A percentile compares a stretch with the other conserved stretches of the same genome.
Conservation (phyloP, 2,329 filamentous ascomycete species). For the Claviceps citrina region DNA sequence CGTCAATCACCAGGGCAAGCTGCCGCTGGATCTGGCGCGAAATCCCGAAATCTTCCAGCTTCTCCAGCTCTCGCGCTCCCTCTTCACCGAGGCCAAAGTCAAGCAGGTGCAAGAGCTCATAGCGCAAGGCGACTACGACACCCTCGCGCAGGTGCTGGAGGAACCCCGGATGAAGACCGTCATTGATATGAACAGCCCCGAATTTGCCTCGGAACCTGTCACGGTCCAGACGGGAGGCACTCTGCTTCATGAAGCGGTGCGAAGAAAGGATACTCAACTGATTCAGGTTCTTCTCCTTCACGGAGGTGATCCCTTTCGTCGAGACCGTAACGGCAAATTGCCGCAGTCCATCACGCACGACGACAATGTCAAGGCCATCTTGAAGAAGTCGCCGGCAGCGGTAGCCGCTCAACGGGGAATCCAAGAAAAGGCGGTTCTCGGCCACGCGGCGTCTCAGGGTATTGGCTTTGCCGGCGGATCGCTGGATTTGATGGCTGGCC, state of each 20-base stretch:
- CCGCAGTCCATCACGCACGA: slow-evolving; percentile 95
- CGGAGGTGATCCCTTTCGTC: slow-evolving; percentile 86
- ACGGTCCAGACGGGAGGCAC: slow-evolving; percentile 79
- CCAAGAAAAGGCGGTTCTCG: slow-evolving; percentile 91
- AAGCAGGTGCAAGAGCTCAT: slow-evolving; percentile 73
- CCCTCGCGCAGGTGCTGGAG: slow-evolving; percentile 63
- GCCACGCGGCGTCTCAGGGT: slow-evolving; percentile 47
- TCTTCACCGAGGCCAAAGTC: slow-evolving; percentile 78
- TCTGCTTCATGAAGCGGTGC: slow-evolving; percentile 80
- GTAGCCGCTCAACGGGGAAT: slow-evolving; percentile 89
- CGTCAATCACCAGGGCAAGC: slow-evolving; percentile 68
- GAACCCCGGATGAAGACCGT: slow-evolving; percentile 75
- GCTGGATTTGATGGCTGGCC: slow-evolving; percentile 51
- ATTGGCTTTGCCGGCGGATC: slow-evolving; percentile 33
- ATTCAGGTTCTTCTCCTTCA: slow-evolving; percentile 85
- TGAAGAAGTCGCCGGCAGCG: slow-evolving; percentile 89
- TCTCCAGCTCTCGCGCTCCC: slow-evolving; percentile 73
- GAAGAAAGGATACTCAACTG: slow-evolving; percentile 70
- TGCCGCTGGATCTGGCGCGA: slow-evolving; percentile 74
- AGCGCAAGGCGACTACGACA: slow-evolving; percentile 55
- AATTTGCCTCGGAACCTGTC: slow-evolving; percentile 65
- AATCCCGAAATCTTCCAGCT: slow-evolving; percentile 93
- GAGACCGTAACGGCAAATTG: slow-evolving; percentile 87
- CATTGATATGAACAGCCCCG: slow-evolving; percentile 81
- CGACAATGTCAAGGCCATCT: slow-evolving; percentile 69